Evolutionary conservation across 768 basidiomycete species (phyloP).

Genomic region (Brasilioporus rufonigricans): DNA sequence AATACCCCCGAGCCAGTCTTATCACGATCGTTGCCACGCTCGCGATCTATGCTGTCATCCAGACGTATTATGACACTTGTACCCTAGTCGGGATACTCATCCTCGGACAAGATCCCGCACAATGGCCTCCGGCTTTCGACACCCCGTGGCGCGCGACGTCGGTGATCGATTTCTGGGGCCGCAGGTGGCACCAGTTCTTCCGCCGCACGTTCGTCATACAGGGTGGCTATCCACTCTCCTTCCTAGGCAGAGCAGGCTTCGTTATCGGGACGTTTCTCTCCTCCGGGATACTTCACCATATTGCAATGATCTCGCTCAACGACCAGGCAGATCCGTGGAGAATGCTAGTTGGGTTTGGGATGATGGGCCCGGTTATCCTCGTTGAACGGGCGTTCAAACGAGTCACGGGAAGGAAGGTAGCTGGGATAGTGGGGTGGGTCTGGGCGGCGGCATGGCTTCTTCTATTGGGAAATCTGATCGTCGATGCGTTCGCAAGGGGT

Average conservation of each 20-base stretch:
- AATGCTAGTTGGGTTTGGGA: too few relatives aligned
- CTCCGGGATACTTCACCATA: background rate
- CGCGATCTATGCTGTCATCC: background rate
- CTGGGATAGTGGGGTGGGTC: too few relatives aligned
- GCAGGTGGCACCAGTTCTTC: too few relatives aligned
- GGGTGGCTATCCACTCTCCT: background rate
- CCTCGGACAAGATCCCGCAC: background rate
- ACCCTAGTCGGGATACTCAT: background rate
- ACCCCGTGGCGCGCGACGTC: background rate
- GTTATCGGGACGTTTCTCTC: background rate
- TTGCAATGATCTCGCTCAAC: background rate
- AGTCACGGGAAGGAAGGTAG: background rate
- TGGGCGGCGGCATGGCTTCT: background rate
- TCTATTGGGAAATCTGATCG: background rate
- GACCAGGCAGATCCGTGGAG: background rate
- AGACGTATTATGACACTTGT: background rate
- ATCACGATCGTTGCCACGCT: background rate
- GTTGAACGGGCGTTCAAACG: background rate
- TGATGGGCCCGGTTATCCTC: background rate
- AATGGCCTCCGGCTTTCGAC: background rate
- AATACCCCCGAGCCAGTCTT: background rate
- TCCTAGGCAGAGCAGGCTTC: background rate
- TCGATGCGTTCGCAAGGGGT: background rate
- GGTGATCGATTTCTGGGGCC: background rate
- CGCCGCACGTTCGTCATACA: background rate